phyloP scores from a whole-genome alignment of 306 rosid species.

The Quillaja saponaria region DNA sequence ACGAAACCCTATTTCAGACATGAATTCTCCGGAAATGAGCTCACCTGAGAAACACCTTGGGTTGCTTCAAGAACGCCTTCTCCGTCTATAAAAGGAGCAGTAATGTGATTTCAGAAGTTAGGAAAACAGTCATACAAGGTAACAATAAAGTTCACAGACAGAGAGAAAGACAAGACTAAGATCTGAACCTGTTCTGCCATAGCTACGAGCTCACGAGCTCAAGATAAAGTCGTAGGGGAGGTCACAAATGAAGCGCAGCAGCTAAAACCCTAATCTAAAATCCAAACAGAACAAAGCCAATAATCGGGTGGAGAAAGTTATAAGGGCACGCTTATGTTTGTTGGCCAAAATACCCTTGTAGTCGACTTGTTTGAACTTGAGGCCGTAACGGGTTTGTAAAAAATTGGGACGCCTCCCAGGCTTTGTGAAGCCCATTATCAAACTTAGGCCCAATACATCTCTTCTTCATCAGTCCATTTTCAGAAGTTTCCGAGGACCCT shows the following conservation, averaged over 20 bases:
- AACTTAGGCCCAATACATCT: too few species aligned
- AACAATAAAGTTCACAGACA: neutral
- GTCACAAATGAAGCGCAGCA: constrained; percentile 20
- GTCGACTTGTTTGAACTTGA: too few species aligned
- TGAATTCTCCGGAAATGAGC: too few species aligned
- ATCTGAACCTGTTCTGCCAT: constrained; percentile 71
- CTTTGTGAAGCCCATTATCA: too few species aligned
- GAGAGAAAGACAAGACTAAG: neutral
- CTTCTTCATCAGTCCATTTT: too few species aligned
- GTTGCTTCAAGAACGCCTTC: constrained; percentile 77
- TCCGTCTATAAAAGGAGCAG: constrained; percentile 49
- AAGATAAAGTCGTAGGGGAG: neutral
- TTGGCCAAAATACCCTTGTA: constrained; percentile 31
- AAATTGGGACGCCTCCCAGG: too few species aligned
- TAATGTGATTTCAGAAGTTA: neutral
- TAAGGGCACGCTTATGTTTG: constrained; percentile 11
- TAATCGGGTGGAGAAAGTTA: constrained; percentile 9
- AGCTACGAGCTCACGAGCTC: constrained; percentile 7
- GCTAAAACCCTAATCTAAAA: constrained; percentile 34
- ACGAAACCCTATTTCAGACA: neutral
- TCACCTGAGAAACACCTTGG: constrained; percentile 68
- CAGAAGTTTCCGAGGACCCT: too few species aligned
- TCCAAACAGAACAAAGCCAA: neutral
- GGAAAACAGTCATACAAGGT: neutral
- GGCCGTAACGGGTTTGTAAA: too few species aligned